Evolutionary conservation across 352 stramenopile species (phyloP), one percentile per base, ranked within the genome.

Genomic region (Phytophthora colocasiae): DNA sequence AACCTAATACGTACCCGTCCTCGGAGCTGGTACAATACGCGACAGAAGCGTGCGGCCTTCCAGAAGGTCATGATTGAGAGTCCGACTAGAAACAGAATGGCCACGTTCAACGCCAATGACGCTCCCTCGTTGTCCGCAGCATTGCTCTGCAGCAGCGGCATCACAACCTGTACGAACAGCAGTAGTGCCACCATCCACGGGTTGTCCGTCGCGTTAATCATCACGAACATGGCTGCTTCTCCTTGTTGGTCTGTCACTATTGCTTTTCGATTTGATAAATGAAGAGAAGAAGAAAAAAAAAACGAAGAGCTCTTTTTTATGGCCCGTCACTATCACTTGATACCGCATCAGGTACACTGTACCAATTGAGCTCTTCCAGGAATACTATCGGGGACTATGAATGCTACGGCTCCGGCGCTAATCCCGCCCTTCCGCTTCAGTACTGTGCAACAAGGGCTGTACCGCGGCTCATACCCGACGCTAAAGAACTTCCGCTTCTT

Each of bases 401-500:
- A 73, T 62, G 82, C 80, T 29, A 81, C 72, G 29, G 80, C 80
- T 53, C 80, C 84, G 29, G 86, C 88, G 65, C 58, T 96, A 55
- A 92, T 96, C 69, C 88, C 88, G 50, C 88, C 88, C 64, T 96
- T 96, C 76, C 85, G 88, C 63, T 96, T 92, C 75, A 95, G 83
- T 64, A 89, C 77, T 1, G 85, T 95, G 52, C 85, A 96, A 73
- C 80, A 94, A 38, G 73, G 81, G 12, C 59, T 96, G 41, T 95
- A 92, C 60, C 88, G 88, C 44, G 88, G 88, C 4, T 77, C 84
- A 27, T 95, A 95, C 59, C 88, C 86, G 61, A 94, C 88, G 71
- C 80, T 95, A 56, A 93, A 93, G 70, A 95, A 93, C 74, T 93
- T 94, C 46, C 83, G 85, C 17, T 96, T 96, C 60, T 65, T 96